Evolutionary conservation across 371 early-diverging fungal genomes (phyloP).

Genomic region (Mortierella sp.): DNA sequence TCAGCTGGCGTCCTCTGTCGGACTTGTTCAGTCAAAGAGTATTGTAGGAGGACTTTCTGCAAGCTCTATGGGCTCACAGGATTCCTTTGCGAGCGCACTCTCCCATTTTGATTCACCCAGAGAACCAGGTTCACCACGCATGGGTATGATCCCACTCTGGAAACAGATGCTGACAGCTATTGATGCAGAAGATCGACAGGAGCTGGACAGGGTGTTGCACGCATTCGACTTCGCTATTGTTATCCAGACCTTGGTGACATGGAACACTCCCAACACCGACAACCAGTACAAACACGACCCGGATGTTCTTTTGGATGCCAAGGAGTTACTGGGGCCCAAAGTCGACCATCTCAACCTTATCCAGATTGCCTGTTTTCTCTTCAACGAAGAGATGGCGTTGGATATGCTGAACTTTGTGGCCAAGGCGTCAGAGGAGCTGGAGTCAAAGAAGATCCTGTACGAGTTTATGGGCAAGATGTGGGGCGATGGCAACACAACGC

Average conservation of each 20-base stretch:
- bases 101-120: constrained; percentile 52
- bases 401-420: constrained; percentile 74
- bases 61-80: constrained; percentile 45
- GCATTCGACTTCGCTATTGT: constrained; percentile 59
- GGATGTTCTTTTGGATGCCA: constrained; percentile 70
- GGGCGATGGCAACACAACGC: constrained; percentile 77
- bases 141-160: constrained; percentile 38
- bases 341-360: constrained; percentile 68
- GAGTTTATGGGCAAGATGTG: constrained; percentile 80
- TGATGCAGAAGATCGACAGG: constrained; percentile 49
- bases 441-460: constrained; percentile 71
- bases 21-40: constrained; percentile 28
- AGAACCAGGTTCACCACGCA: constrained; percentile 48
- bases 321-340: constrained; percentile 70
- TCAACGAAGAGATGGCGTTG: constrained; percentile 75
- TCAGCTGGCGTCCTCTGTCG: constrained; percentile 1
- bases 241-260: constrained; percentile 69
- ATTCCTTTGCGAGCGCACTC: constrained; percentile 51
- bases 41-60: constrained; percentile 29
- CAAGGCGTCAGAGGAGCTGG: constrained; percentile 66
- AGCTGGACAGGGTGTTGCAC: constrained; percentile 39
- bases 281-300: constrained; percentile 66
- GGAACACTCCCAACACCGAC: constrained; percentile 69
- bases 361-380: constrained; percentile 73
- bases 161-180: constrained; percentile 52